phyloP scores from a whole-genome alignment of 2,329 filamentous ascomycete species.

The Microdochium bolleyi region DNA sequence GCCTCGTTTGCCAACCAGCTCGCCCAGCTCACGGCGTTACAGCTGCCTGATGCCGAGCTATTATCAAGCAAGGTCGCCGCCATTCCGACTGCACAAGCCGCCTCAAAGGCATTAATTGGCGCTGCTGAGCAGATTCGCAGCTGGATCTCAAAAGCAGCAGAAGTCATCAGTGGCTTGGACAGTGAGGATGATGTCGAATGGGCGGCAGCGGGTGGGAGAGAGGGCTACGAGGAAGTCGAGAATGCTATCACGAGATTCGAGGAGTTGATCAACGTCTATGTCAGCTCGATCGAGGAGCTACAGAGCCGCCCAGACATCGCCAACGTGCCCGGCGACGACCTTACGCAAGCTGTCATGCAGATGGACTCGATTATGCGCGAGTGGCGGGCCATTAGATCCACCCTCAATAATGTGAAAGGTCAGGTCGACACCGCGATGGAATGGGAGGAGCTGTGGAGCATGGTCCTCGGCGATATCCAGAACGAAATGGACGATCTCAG shows the following conservation, averaged over 20 bases:
- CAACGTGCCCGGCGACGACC: constrained; percentile 60
- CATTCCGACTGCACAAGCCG: constrained; percentile 78
- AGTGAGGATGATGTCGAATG: constrained; percentile 97
- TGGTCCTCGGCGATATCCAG: constrained; percentile 86
- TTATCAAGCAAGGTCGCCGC: constrained; percentile 77
- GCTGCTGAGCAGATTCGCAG: constrained; percentile 87
- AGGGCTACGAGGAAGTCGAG: constrained; percentile 68
- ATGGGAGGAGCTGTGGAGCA: constrained; percentile 96
- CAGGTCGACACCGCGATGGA: constrained; percentile 98
- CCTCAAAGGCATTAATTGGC: constrained; percentile 73
- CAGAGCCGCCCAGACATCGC: constrained; percentile 72
- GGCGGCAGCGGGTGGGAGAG: constrained; percentile 80
- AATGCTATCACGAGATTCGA: constrained; percentile 78
- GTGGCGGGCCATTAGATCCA: constrained; percentile 75
- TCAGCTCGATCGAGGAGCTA: constrained; percentile 86
- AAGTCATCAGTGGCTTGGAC: constrained; percentile 82
- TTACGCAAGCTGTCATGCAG: constrained; percentile 70
- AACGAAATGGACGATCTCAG: constrained; percentile 74
- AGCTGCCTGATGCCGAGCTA: constrained; percentile 77
- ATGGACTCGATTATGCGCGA: constrained; percentile 83
- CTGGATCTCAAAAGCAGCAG: constrained; percentile 89
- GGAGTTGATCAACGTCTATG: constrained; percentile 83
- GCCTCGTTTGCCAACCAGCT: constrained; percentile 91
- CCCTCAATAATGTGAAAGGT: constrained; percentile 70
- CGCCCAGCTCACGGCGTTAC: constrained; percentile 82